phyloP scores from a whole-genome alignment of 2,329 filamentous ascomycete genomes.

The Helotiales sp. region DNA sequence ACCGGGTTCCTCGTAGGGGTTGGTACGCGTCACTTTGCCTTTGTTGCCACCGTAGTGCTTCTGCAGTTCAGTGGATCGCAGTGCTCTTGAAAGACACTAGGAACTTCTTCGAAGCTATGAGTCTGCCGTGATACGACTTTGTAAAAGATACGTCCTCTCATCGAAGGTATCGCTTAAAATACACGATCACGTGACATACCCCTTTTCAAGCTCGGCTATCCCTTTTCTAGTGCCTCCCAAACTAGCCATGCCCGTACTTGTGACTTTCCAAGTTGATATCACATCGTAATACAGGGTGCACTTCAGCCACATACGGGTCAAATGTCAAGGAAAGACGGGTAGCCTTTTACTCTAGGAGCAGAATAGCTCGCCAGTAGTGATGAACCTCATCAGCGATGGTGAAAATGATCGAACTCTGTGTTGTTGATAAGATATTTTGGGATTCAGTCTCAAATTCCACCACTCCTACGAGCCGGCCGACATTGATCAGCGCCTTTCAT shows the following conservation, averaged over 20 bases:
- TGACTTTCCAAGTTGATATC: slow-evolving; percentile 2
- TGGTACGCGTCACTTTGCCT: background rate
- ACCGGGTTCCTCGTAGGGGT: background rate
- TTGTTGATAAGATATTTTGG: background rate
- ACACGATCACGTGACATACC: background rate
- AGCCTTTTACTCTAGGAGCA: background rate
- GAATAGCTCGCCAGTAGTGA: background rate
- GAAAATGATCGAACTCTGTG: background rate
- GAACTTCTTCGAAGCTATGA: background rate
- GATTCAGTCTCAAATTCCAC: background rate
- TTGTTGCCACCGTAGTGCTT: background rate
- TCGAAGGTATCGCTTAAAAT: background rate
- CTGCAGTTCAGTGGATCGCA: background rate
- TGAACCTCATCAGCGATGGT: background rate
- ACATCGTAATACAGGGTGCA: background rate
- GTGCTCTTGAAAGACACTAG: background rate
- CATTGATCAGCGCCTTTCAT: background rate
- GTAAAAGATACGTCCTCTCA: background rate
- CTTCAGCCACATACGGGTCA: background rate
- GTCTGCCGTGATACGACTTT: background rate
- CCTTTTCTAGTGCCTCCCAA: background rate
- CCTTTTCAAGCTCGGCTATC: background rate
- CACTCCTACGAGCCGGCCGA: background rate
- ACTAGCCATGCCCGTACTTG: background rate
- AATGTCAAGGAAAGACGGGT: background rate